A percentile compares a stretch with the other conserved stretches of the same genome.
Conservation (phyloP, 148 eudicot genomes). For the Chenopodium album region DNA sequence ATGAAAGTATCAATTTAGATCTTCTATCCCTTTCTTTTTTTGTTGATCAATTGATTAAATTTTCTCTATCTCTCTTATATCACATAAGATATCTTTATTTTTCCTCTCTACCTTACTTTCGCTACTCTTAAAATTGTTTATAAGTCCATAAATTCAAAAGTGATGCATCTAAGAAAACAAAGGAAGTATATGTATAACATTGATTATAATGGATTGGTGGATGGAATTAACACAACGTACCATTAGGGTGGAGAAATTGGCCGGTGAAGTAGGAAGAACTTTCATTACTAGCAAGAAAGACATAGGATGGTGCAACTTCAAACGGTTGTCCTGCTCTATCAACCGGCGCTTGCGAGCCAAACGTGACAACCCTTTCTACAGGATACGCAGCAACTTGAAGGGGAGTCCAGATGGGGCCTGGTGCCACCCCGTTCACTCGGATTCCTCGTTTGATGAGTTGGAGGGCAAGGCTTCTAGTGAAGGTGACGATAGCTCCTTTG, state of each 20-base stretch:
- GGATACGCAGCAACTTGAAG: constrained; percentile 29
- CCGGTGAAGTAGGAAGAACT: constrained; percentile 60
- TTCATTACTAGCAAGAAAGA: constrained; percentile 46
- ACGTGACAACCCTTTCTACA: constrained; percentile 19
- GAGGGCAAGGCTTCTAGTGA: constrained; percentile 34
- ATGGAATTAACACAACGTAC: constrained; percentile 14
- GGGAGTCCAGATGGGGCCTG: constrained; percentile 64
- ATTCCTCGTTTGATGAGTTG: constrained; percentile 39
- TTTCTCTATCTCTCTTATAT: no score
- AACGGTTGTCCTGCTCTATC: constrained; percentile 45
- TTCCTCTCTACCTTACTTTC: no score
- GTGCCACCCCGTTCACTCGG: constrained; percentile 61
- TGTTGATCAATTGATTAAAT: no score
- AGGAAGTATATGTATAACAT: no score
- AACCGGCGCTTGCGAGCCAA: constrained; percentile 37
- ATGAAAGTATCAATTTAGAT: no score
- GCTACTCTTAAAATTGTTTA: no score
- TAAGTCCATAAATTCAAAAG: no score
- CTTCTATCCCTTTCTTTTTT: no score
- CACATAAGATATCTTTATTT: no score
- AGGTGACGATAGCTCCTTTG: constrained; percentile 39
- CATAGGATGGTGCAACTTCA: constrained; percentile 53
- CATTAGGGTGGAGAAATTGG: constrained; percentile 58
- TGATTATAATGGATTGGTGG: no score
- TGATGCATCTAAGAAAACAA: no score